phyloP scores from a whole-genome alignment of 345 rosid genomes.

The Corchorus capsularis region DNA sequence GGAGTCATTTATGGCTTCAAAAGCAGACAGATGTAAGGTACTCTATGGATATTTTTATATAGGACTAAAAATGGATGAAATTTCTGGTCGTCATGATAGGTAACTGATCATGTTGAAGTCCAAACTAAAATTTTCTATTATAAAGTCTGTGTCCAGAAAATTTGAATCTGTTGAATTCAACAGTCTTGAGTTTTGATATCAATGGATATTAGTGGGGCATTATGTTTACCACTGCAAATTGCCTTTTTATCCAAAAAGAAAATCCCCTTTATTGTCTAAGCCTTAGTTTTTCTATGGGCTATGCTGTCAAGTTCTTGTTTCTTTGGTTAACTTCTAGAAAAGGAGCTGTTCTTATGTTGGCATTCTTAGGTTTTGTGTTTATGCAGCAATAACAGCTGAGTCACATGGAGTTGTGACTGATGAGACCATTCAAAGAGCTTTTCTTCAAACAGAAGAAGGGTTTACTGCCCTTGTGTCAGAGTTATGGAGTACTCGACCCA shows the following conservation, averaged over 20 bases:
- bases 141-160: not conserved
- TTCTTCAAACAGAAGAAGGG: conserved; percentile 75
- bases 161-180: conserved; percentile 8
- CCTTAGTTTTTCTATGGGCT: not conserved
- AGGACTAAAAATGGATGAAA: conserved; percentile 18
- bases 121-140: not conserved
- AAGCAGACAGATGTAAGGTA: conserved; percentile 6
- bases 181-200: not conserved
- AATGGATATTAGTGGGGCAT: not conserved
- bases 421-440: conserved; percentile 75
- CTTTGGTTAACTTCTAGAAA: conserved; percentile 29
- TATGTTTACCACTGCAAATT: not conserved
- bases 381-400: conserved; percentile 82
- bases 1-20: conserved; percentile 10
- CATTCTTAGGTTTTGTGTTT: conserved; percentile 77
- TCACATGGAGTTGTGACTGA: conserved; percentile 63
- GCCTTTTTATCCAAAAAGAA: not conserved
- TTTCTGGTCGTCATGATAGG: not conserved
- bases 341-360: conserved; percentile 59
- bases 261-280: not conserved
- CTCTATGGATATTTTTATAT: not conserved
- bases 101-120: conserved; percentile 1
- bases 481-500: conserved; percentile 58
- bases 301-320: conserved; percentile 22
- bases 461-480: conserved; percentile 74